Evolutionary conservation across 202 grass and related monocot genomes (phyloP).

Genomic region (Schoenoplectus tabernaemontani): DNA sequence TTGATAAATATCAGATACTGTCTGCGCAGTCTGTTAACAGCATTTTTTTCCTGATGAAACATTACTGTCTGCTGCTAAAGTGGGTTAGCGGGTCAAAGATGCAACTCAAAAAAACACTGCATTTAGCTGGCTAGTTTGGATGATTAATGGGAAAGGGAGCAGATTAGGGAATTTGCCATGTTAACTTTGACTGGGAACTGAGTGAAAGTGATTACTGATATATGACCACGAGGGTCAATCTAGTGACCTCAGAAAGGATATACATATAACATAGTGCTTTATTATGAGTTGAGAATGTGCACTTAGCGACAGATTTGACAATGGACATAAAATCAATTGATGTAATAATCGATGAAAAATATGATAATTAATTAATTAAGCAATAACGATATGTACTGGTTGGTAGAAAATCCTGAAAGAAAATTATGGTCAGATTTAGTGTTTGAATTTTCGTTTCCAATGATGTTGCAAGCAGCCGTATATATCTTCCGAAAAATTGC

Average conservation of each 20-base stretch:
- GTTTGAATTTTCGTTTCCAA: background rate
- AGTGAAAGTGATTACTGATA: constrained; percentile 3
- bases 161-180: constrained; percentile 13
- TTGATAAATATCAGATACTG: background rate
- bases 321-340: background rate
- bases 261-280: background rate
- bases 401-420: background rate
- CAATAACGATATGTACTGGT: background rate
- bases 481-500: background rate
- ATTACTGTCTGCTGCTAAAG: background rate
- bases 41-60: background rate
- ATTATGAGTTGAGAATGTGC: background rate
- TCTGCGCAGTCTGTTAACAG: background rate
- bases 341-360: background rate
- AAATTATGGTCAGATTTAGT: background rate
- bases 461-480: background rate
- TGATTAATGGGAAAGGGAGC: constrained; percentile 6
- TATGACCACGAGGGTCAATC: constrained; percentile 1
- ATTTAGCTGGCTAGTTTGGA: background rate
- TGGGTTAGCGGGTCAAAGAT: constrained; percentile 20
- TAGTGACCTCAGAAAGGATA: constrained; percentile 5
- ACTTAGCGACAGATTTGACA: background rate
- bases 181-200: constrained; percentile 15
- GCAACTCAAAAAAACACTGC: background rate
- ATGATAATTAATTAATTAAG: background rate